Evolutionary conservation across 352 stramenopile species (phyloP), one percentile per base, ranked within the genome.

Genomic region (Plasmopara muralis): DNA sequence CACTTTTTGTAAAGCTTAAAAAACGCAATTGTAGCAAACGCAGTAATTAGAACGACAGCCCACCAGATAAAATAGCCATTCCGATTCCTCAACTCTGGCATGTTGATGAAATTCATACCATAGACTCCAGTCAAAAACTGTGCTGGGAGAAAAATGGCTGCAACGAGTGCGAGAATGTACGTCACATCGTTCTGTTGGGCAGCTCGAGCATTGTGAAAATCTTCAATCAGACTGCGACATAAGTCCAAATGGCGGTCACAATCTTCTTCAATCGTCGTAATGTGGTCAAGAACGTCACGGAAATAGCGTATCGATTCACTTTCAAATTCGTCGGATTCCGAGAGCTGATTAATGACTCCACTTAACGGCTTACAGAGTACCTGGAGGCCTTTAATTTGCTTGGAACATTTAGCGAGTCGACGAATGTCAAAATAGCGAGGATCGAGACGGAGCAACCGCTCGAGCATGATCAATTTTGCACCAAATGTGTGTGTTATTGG

Each of bases 41-140:
- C 72, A 12, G 90, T 74, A 6, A 54, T 42, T 15, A 88, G 16
- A n/a, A 88, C 74, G 28, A 74, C 71, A 9, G 47, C 58, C 85
- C 85, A 95, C 76, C 83, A 95, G 18, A 87, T 51, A 52, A 70
- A 81, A 62, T 95, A 95, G 25, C 83, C 85, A 46, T 87, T 74
- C 39, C 77, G 47, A 55, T 77, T 68, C n/a, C 72, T 18, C 13
- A 95, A 78, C 50, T 95, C 85, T 0, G 84, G 83, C 81, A 95
- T 95, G 51, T 84, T 69, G 29, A 72, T 70, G 57, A 95, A 95
- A 72, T 95, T 95, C 85, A 95, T 95, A 41, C 85, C 85, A 52
- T 93, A 93, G 13, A 95, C 59, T 2, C 81, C 78, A 13, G 85
- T 90, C 34, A 93, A 59, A 55, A 95, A 93, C 56, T 93, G 83